Percentiles rank a stretch among this genome's conserved stretches.
Evolutionary conservation across 2,329 filamentous ascomycete species (phyloP).

Genomic region (Helicocarpus griseus): DNA sequence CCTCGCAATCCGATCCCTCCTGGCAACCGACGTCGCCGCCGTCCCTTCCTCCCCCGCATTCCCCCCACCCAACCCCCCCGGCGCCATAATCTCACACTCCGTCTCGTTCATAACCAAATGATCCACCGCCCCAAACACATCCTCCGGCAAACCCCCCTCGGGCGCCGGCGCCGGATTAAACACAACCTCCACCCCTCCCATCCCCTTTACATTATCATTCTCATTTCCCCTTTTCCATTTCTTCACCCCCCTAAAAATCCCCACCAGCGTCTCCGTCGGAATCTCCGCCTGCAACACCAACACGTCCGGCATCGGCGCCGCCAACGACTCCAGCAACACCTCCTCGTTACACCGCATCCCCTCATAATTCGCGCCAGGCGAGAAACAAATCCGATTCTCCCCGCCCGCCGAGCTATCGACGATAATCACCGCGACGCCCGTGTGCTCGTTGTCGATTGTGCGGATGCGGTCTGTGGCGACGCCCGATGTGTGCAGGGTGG

Average conservation of each 20-base stretch:
- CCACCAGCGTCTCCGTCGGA: conserved; percentile 55
- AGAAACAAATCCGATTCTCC: conserved; percentile 68
- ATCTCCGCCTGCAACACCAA: conserved; percentile 74
- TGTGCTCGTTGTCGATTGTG: conserved; percentile 41
- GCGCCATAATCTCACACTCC: conserved; percentile 66
- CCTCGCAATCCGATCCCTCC: conserved; percentile 45
- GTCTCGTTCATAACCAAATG: conserved; percentile 88
- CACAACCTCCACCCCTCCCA: conserved; percentile 46
- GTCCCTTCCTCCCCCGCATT: conserved; percentile 8
- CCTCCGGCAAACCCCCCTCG: conserved; percentile 56
- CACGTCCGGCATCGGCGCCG: conserved; percentile 45
- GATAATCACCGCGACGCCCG: conserved; percentile 65
- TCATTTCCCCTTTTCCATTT: conserved; percentile 36
- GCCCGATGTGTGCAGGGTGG: conserved; percentile 50
- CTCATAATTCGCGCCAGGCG: conserved; percentile 57
- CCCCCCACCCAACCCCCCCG: conserved; percentile 27
- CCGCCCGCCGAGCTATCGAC: conserved; percentile 60
- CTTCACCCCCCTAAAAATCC: conserved; percentile 40
- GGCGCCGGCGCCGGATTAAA: conserved; percentile 85
- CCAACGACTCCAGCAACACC: conserved; percentile 29
- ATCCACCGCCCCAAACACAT: conserved; percentile 57
- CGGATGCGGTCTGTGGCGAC: conserved; percentile 50
- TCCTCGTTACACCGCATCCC: conserved; percentile 32
- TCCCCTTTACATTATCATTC: conserved; percentile 24
- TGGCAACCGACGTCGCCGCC: conserved; percentile 32